Base-by-base conservation (phyloP, 208 protist genomes). In the Crithidia thermophila region DNA sequence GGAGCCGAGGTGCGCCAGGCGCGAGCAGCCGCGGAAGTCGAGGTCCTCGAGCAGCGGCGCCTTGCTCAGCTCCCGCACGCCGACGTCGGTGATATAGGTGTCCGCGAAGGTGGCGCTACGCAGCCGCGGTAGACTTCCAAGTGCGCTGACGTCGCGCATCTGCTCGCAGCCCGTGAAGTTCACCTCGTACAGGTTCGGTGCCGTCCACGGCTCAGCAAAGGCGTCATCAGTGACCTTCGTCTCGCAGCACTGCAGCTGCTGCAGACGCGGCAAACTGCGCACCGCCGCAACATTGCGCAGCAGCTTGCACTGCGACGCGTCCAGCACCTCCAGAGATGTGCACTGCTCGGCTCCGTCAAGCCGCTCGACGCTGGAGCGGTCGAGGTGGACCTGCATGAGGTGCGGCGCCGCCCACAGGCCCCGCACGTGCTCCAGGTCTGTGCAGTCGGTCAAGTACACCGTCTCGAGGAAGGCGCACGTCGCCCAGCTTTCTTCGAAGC, bases 1-100 rank as follows among this genome's bases (percentile, higher is more conserved):
- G 7, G 72, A 67, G 47, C 60, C 56, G 21, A 75, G 69, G 57
- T 75, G 65, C 51, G 56, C 67, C 8, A 73, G 55, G 20, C 73
- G 72, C 56, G 71, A 74, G 60, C 80, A 82, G n/a, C 50, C 46
- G 18, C 68, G 33, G 9, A 82, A 28, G 53, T 63, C 69, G 21
- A 86, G 62, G 39, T 66, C 39, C 65, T 82, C 75, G 23, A 86
- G 50, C 53, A 49, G 47, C 21, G 49, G 40, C 23, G 71, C 56
- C 72, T 45, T 28, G 42, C 52, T 60, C 25, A 79, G 40, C 28
- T 42, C 65, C 13, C 49, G 67, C 51, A 72, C 39, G 5, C 51
- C 63, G 25, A 8, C 40, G 65, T 72, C 64, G 20, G 27, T 63
- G 25, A 69, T 40, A 39, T 64, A 66, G 21, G 72, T 72, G 52